phyloP scores from a whole-genome alignment of 805 yeast species.

The Candida tammaniensis region DNA sequence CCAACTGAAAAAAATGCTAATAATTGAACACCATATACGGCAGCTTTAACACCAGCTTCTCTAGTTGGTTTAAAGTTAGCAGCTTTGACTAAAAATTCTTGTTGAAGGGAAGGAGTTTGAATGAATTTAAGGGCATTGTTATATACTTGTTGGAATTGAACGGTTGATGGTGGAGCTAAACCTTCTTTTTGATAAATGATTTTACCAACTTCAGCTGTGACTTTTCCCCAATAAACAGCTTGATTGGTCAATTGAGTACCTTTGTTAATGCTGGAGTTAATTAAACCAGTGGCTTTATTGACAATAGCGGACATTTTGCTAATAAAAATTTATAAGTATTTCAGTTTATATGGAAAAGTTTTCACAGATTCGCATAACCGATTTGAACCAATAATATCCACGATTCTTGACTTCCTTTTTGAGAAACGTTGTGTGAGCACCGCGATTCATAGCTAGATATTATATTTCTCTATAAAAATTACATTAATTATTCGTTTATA shows the following conservation, averaged over 20 bases:
- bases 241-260: conserved; percentile 44
- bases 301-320: conserved; percentile 41
- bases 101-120: conserved; percentile 53
- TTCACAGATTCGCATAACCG: no score
- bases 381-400: no score
- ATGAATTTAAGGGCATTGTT: conserved; percentile 36
- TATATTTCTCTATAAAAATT: not conserved
- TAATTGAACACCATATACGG: conserved; percentile 77
- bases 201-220: conserved; percentile 61
- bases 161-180: conserved; percentile 81
- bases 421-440: no score
- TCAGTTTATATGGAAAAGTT: conserved; percentile 8
- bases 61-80: conserved; percentile 48
- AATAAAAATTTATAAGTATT: not conserved
- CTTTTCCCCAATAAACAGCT: conserved; percentile 80
- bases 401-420: conserved; percentile 1
- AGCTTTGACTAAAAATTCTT: conserved; percentile 47
- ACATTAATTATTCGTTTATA: conserved; percentile 5
- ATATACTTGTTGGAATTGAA: conserved; percentile 77
- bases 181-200: conserved; percentile 89
- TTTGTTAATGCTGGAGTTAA: conserved; percentile 34
- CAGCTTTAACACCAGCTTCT: conserved; percentile 60
- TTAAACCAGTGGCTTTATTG: conserved; percentile 37
- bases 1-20: conserved; percentile 92
- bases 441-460: conserved; percentile 9